Base-by-base conservation (phyloP, 2,329 filamentous ascomycete genomes). In the Dryadomyces sulphureus region DNA sequence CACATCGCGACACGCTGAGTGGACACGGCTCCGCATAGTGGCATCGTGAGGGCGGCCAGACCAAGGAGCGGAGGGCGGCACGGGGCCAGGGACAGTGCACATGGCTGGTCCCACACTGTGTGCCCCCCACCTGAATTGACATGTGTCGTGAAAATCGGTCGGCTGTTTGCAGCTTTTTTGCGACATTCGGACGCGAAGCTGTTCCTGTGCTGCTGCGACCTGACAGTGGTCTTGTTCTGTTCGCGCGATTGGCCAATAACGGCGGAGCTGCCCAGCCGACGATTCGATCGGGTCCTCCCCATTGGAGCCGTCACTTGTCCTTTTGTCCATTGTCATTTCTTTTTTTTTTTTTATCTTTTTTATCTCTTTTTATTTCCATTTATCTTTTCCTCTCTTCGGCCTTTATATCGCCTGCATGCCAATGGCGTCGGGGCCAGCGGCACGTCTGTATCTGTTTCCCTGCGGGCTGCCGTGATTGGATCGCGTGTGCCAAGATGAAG, bases 401-500 rank as follows among this genome's bases (percentile, higher is more conserved):
- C 20, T 21, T 17, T 12, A n/a, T n/a, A n/a, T n/a, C n/a, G 35
- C 22, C 20, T 11, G 24, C 9, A 19, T 25, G 27, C 45, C 38
- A 45, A 52, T 52, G 50, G 50, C 48, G 27, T 40, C 27, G 16
- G 7, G 21, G 27, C 34, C 39, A 16, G 19, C 30, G 42, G 45
- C 38, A 34, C 32, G 22, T 34, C 22, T 44, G 3, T 16, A 24
- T 39, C 32, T 45, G 12, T 38, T 45, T 30, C 36, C 42, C 7
- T 46, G 43, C 16, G 50, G 48, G 17, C 38, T 48, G 19, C 48
- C 46, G n/a, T 52, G 34, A 50, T 32, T 14, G 27, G 27, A 12
- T 32, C 6, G 11, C 17, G 5, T 7, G 9, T 7, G 16, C 8
- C 41, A 47, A 7, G 38, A 62, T 63, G 61, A 63, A 63, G 54